Conservation (phyloP, 495 filamentous ascomycete genomes). For the Cudoniella acicularis region DNA sequence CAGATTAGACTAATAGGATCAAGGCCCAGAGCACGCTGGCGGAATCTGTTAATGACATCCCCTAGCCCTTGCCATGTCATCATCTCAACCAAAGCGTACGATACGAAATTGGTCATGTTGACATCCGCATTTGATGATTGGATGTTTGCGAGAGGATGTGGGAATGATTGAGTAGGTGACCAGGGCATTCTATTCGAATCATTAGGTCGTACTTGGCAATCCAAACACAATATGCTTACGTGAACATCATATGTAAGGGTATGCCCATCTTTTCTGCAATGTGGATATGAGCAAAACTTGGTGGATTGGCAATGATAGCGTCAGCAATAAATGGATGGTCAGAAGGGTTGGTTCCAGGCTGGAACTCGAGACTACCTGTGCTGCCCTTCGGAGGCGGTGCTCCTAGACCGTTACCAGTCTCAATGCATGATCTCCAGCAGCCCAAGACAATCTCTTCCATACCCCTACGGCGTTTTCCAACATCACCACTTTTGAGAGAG, state of each 20-base stretch:
- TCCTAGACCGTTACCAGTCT: constrained; percentile 50
- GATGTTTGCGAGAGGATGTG: constrained; percentile 54
- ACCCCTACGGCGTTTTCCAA: constrained; percentile 58
- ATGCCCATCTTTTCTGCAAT: constrained; percentile 78
- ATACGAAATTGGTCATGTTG: constrained; percentile 65
- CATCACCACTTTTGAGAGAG: constrained; percentile 63
- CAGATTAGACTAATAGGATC: constrained; percentile 63
- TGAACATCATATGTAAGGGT: constrained; percentile 81
- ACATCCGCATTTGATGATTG: constrained; percentile 48
- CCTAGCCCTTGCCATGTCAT: constrained; percentile 80
- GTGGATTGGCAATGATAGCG: constrained; percentile 81
- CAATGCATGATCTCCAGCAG: constrained; percentile 74
- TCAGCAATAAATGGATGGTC: constrained; percentile 69
- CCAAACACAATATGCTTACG: constrained; percentile 37
- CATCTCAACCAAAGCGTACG: constrained; percentile 72
- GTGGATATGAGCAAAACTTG: constrained; percentile 77
- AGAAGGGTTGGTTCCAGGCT: constrained; percentile 31
- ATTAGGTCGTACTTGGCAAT: constrained; percentile 17
- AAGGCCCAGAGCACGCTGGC: constrained; percentile 59
- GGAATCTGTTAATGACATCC: constrained; percentile 70
- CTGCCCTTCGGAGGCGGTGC: constrained; percentile 26
- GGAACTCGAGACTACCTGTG: constrained; percentile 23
- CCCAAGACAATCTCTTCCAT: constrained; percentile 72
- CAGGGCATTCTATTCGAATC: constrained; percentile 50
- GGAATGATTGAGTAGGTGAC: constrained; percentile 48